Base-by-base conservation (phyloP, 129 eudicot species). In the Saussurea involucrata region DNA sequence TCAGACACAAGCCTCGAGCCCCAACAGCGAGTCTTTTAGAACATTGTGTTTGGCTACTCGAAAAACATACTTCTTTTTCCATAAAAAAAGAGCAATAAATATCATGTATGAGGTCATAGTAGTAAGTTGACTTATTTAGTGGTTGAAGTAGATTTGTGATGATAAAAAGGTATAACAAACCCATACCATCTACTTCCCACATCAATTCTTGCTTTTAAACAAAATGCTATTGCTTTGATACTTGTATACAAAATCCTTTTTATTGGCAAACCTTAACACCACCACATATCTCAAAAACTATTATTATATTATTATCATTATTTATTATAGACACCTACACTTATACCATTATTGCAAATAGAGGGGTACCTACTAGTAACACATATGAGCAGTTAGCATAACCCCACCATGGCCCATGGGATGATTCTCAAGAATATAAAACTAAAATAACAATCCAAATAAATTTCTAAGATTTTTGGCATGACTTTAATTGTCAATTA, bases 401-500 rank as follows among this genome's bases (percentile, higher is more conserved):
- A 24, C 71, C 72, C 79, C 36, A 74, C 65, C 34, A 57, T 36
- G 73, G 49, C 68, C 73, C 65, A 53, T 53, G 61, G 61, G 61
- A 53, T 53, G 61, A 53, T 53, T 53, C 61, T 53, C 61, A 53
- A 53, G 61, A 53, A 40, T 11, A 63, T 66, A 32, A 44, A 6
- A 63, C 18, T 5, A 36, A 63, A 74, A 22, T 21, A 24, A 10
- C 88, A 91, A 72, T 53, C 69, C 68, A 83, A 73, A 75, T 76
- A 70, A 46, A 83, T 68, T 57, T 61, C 49, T 1, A 37, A 72
- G 78, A 77, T 55, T 37, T 66, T 64, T 75, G 81, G 83, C 80
- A 75, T 80, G 88, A 71, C 85, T 27, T 65, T 28, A 63, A 49
- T 67, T 68, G 70, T 77, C 79, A 72, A 86, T 66, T 73, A 42